These are phyloP conservation scores for Afroboletus lepidellus DNA, from an alignment of 1,284 basidiomycete genomes.

Conservation along the genomic window DNA sequence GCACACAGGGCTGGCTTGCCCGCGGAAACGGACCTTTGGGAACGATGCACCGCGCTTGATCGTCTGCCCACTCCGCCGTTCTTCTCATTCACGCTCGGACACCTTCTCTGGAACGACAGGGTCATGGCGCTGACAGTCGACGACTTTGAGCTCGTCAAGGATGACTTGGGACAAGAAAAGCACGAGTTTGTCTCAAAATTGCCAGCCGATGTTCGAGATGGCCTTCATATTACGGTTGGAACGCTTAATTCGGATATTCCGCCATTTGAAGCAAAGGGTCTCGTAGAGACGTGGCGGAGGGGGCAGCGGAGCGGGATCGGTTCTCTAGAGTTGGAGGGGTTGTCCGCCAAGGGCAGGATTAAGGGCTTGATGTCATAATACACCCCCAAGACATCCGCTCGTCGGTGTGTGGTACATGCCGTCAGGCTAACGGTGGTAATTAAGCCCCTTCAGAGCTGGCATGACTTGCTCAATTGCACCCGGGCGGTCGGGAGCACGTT, in stretches of 20 bases:
- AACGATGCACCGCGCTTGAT: slow-evolving; percentile 54
- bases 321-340: slow-evolving; percentile 36
- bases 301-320: slow-evolving; percentile 35
- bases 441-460: too few species aligned
- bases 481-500: too few species aligned
- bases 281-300: slow-evolving; percentile 61
- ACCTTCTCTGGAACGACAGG: slow-evolving; percentile 74
- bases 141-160: slow-evolving; percentile 43
- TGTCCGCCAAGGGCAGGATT: slow-evolving; percentile 41
- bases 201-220: slow-evolving; percentile 43
- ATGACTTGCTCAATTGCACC: too few species aligned
- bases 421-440: too few species aligned
- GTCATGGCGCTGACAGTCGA: slow-evolving; percentile 79
- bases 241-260: slow-evolving; percentile 55
- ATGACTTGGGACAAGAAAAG: slow-evolving; percentile 38
- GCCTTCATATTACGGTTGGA: slow-evolving; percentile 89
- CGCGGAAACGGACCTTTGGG: slow-evolving; percentile 59
- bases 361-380: slow-evolving; percentile 35
- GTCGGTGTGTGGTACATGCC: too few species aligned
- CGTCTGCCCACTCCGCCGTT: slow-evolving; percentile 44
- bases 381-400: too few species aligned
- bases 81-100: slow-evolving; percentile 62
- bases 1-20: slow-evolving; percentile 68
- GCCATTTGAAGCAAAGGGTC: slow-evolving; percentile 68
- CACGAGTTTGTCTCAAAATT: slow-evolving; percentile 50